Evolutionary conservation across 257 asterid species (phyloP).

Genomic region (Solanum chmielewskii): DNA sequence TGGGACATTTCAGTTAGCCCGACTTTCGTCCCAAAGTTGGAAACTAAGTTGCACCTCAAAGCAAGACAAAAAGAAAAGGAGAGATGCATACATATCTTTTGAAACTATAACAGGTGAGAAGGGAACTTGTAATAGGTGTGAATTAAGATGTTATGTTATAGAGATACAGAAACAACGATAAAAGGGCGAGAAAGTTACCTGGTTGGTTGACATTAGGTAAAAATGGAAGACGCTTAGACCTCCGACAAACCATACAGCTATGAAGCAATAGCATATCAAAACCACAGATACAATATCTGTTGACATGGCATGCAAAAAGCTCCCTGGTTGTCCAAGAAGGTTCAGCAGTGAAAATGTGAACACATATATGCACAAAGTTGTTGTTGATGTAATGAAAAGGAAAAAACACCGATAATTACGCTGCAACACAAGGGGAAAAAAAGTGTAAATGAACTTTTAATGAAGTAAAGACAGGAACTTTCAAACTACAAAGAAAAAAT

Average conservation of each 20-base stretch:
- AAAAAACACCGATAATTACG: constrained; percentile 75
- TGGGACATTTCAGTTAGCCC: neutral
- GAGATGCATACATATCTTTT: neutral
- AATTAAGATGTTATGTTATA: neutral
- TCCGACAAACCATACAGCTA: constrained; percentile 86
- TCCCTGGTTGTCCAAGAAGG: constrained; percentile 35
- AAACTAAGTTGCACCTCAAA: neutral
- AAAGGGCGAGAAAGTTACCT: constrained; percentile 33
- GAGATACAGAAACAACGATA: neutral
- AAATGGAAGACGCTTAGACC: constrained; percentile 78
- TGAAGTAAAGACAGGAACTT: neutral
- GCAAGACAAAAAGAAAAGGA: neutral
- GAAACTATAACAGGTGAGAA: neutral
- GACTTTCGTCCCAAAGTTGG: neutral
- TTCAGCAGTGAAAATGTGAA: constrained; percentile 75
- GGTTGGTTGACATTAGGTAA: constrained; percentile 76
- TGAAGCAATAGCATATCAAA: constrained; percentile 62
- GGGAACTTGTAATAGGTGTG: neutral
- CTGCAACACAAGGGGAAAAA: constrained; percentile 30
- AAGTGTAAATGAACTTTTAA: neutral
- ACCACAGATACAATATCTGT: constrained; percentile 41
- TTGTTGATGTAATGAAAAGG: constrained; percentile 64
- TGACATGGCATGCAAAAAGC: constrained; percentile 45
- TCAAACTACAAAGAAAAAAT: neutral
- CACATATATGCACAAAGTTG: constrained; percentile 67